Evolutionary conservation across 371 early-diverging fungal species (phyloP), one percentile per base, ranked within the genome.

Genomic region (Rhizomucor miehei): DNA sequence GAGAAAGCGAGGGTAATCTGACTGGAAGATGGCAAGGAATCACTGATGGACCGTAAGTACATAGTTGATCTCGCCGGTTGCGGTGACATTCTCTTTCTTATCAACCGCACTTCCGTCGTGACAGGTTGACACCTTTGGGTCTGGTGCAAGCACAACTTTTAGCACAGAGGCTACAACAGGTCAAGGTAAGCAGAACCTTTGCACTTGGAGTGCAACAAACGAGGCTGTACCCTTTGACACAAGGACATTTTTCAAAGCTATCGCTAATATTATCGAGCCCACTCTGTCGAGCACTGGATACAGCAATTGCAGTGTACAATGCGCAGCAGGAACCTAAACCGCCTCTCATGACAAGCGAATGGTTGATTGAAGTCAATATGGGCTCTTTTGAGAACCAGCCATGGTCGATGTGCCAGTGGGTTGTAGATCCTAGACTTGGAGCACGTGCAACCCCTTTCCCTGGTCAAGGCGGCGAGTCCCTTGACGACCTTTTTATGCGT

Each of bases 1-100:
- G 40, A 12, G 51, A 51, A 51, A 51, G 51, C 51, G n/a, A 19
- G 24, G 41, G 51, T 25, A 51, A 51, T 40, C 17, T 38, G 19
- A 24, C 41, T 12, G 16, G 39, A 21, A 21, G 37, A 3, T 19
- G 21, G 11, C 51, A 51, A 51, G 51, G 51, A 14, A 21, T 51
- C 20, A 51, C 51, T 1, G 51, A 51, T 51, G 41, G 40, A 17
- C 40, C 40, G 41, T 51, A 40, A 51, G 51, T 20, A 20, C 9
- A 0, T 6, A 17, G n/a, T n/a, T n/a, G n/a, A n/a, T n/a, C n/a
- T 40, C 41, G 38, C 23, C 16, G 38, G 25, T 5, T 20, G 38
- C 19, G n/a, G 35, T 51, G 3, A 19, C 41, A 41, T 16, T 6
- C 6, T 14, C 41, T 14, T 9, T 16, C 41, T 41, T 6, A 41